Base-by-base conservation (phyloP, 768 basidiomycete species). In the Paxillus rubicundulus region DNA sequence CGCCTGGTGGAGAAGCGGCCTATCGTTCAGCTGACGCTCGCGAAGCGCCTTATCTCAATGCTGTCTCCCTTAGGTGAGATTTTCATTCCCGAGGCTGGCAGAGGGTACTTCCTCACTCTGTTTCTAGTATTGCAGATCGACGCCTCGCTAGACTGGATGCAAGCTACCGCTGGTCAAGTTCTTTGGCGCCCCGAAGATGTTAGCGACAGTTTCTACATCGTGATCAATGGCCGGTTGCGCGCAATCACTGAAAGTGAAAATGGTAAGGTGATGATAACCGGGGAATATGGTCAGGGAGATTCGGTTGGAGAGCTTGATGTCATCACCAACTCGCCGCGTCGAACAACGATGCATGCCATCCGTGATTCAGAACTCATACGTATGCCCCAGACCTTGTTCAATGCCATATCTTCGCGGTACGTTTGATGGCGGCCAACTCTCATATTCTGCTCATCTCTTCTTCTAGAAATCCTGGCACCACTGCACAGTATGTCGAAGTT, bases 301-400 rank as follows among this genome's bases (percentile, higher is more conserved):
- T 90, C 91, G 0, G 93, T 98, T 45, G 97, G 97, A 21, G 97
- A 99, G 70, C 78, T 99, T 12, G 97, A 98, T 67, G 97, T 97
- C 47, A 98, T 99, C 62, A 97, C 95, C 8, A 89, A 87, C 60
- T 89, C 86, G 16, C 81, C 82, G 3, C 82, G 97, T 52, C 81
- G 87, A 49, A 95, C 85, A 44, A 98, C 94, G 0, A 85, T 98
- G 16, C 96, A 98, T 71, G 97, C 97, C 7, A 98, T 99, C 57
- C 92, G 97, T 61, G 97, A 99, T 66, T 93, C 94, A 0, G 97
- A 99, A 68, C 78, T 99, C 12, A 96, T 96, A 27, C 77, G 96
- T 27, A 97, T 99, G 89, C 97, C 97, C 1, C 86, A 90, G 63
- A 97, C 97, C 0, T 77, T 99, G 9, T 99, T 98, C 77, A 98